A percentile compares a stretch with the other conserved stretches of the same genome.
Evolutionary conservation across 2,329 filamentous ascomycete species (phyloP).

Genomic region (Dactylellina haptotyla): DNA sequence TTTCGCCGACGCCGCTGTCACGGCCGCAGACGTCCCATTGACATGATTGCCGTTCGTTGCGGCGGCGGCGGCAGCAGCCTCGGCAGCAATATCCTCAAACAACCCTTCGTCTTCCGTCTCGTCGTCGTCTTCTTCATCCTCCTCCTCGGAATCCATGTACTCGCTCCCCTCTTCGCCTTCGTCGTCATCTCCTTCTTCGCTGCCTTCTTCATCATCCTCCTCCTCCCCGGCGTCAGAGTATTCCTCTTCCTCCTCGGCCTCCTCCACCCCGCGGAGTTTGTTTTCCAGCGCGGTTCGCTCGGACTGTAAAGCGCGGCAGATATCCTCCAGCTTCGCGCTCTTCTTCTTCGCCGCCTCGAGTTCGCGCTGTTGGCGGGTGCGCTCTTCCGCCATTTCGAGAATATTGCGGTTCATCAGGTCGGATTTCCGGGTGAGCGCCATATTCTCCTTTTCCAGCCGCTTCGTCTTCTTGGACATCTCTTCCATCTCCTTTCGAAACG

Average conservation of each 20-base stretch:
- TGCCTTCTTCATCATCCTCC: conserved; percentile 69
- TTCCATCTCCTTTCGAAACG: conserved; percentile 98
- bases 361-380: conserved; percentile 77
- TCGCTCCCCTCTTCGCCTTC: conserved; percentile 62
- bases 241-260: conserved; percentile 68
- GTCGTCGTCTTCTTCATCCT: conserved; percentile 71
- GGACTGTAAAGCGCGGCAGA: conserved; percentile 95
- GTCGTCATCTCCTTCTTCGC: conserved; percentile 67
- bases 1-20: conserved; percentile 10
- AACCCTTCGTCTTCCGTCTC: conserved; percentile 72
- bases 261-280: conserved; percentile 68
- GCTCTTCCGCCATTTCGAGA: conserved; percentile 95
- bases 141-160: conserved; percentile 71
- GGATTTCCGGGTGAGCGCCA: conserved; percentile 88
- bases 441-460: conserved; percentile 94
- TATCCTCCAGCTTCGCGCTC: conserved; percentile 89
- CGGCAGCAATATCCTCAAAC: conserved; percentile 70
- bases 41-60: conserved; percentile 65
- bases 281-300: conserved; percentile 82
- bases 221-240: conserved; percentile 67
- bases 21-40: conserved; percentile 31
- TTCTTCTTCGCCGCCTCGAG: conserved; percentile 83
- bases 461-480: conserved; percentile 99
- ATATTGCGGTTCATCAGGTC: conserved; percentile 94
- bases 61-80: conserved; percentile 72